Conservation (phyloP, 2,329 filamentous ascomycete genomes). For the Trichoderma sp. region DNA sequence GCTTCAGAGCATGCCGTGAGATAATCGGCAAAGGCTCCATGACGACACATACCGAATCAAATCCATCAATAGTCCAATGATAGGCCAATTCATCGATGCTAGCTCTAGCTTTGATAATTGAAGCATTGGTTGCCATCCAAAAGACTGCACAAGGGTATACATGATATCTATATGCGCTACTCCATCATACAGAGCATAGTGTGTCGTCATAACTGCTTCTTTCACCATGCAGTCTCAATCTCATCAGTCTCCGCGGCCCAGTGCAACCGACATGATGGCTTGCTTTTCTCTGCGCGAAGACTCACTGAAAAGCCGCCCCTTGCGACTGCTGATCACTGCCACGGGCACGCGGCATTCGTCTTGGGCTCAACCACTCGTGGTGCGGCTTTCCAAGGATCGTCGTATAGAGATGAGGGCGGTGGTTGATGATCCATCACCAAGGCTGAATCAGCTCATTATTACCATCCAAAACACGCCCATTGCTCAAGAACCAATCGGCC, state of each 20-base stretch:
- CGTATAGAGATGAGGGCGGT: constrained; percentile 63
- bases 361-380: constrained; percentile 65
- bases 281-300: constrained; percentile 43
- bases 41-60: not conserved
- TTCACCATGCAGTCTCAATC: constrained; percentile 39
- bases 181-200: not conserved
- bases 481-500: constrained; percentile 33
- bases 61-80: not conserved
- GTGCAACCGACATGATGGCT: constrained; percentile 36
- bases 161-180: not conserved
- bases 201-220: not conserved
- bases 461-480: constrained; percentile 57
- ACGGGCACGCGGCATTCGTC: constrained; percentile 66
- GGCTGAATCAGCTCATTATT: constrained; percentile 63
- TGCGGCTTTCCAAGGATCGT: constrained; percentile 65
- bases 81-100: not conserved
- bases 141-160: not conserved
- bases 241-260: constrained; percentile 34
- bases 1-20: not conserved
- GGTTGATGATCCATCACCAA: constrained; percentile 64
- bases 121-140: not conserved
- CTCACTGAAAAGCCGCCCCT: constrained; percentile 44
- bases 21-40: not conserved
- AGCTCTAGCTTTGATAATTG: not conserved
- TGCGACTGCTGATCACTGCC: constrained; percentile 65